Conservation (phyloP, 495 filamentous ascomycete genomes). For the Daldinia bambusicola region DNA sequence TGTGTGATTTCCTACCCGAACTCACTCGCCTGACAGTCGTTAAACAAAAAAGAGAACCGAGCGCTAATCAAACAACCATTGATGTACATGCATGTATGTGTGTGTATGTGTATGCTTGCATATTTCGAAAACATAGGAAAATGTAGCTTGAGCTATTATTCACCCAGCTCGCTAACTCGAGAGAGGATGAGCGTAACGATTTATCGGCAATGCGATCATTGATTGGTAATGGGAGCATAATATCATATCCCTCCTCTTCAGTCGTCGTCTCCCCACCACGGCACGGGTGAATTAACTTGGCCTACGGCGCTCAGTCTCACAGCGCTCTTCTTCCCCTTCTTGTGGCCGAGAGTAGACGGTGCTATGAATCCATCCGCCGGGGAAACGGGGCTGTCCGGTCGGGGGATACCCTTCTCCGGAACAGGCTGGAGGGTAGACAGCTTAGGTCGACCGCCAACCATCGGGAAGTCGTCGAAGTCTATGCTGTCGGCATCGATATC, state of each 20-base stretch:
- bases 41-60: constrained; percentile 12
- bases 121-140: constrained; percentile 23
- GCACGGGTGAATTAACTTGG: constrained; percentile 48
- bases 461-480: constrained; percentile 33
- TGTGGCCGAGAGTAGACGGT: constrained; percentile 36
- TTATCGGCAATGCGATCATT: neutral
- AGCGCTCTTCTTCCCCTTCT: constrained; percentile 56
- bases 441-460: constrained; percentile 6
- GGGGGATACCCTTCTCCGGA: constrained; percentile 27
- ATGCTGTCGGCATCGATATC: constrained; percentile 24
- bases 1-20: constrained; percentile 26
- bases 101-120: neutral
- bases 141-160: constrained; percentile 1
- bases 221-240: neutral
- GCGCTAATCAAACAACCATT: constrained; percentile 25
- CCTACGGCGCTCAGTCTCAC: constrained; percentile 61
- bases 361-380: constrained; percentile 42
- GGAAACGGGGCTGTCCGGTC: constrained; percentile 53
- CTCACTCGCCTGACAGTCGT: constrained; percentile 30
- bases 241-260: constrained; percentile 20
- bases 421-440: constrained; percentile 13
- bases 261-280: constrained; percentile 57
- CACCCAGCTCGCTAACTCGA: constrained; percentile 3
- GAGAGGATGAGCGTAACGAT: neutral
- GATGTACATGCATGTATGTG: neutral